Evolutionary conservation across 805 yeast genomes (phyloP).

Genomic region (Kodamaea hsintzibuensis): DNA sequence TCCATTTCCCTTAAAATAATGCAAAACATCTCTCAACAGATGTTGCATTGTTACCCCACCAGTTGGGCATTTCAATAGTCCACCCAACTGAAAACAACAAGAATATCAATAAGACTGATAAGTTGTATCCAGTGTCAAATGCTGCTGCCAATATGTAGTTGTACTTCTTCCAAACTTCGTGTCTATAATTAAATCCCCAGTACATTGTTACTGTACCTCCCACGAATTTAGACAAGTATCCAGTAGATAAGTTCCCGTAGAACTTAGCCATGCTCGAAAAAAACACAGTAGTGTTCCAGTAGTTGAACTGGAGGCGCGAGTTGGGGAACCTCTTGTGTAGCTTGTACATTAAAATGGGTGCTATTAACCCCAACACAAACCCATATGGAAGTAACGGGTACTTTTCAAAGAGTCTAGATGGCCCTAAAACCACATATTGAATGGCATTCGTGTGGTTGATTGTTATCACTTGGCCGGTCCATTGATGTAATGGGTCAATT

Average conservation of each 20-base stretch:
- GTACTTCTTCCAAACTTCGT: slow-evolving; percentile 41
- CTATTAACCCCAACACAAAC: slow-evolving; percentile 39
- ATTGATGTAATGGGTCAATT: slow-evolving; percentile 49
- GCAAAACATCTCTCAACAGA: slow-evolving; percentile 52
- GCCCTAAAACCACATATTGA: slow-evolving; percentile 53
- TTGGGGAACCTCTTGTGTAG: slow-evolving; percentile 30
- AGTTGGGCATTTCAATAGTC: slow-evolving; percentile 33
- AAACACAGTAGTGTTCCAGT: slow-evolving; percentile 50
- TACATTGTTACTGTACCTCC: slow-evolving; percentile 51
- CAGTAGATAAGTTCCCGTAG: slow-evolving; percentile 52
- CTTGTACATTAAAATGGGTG: slow-evolving; percentile 35
- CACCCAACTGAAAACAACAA: slow-evolving; percentile 28
- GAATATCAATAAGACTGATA: slow-evolving; percentile 43
- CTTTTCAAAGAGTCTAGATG: slow-evolving; percentile 42
- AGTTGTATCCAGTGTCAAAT: slow-evolving; percentile 50
- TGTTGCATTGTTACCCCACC: slow-evolving; percentile 52
- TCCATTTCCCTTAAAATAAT: background rate
- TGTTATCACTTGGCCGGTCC: slow-evolving; percentile 50
- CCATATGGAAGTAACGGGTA: slow-evolving; percentile 48
- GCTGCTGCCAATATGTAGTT: slow-evolving; percentile 54
- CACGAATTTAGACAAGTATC: slow-evolving; percentile 47
- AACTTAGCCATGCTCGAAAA: slow-evolving; percentile 49
- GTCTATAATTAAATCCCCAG: slow-evolving; percentile 41
- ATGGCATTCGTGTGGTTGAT: slow-evolving; percentile 49
- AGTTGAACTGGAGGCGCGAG: slow-evolving; percentile 25